Conservation (phyloP, 441 rosid genomes). For the Macaranga tanarius region DNA sequence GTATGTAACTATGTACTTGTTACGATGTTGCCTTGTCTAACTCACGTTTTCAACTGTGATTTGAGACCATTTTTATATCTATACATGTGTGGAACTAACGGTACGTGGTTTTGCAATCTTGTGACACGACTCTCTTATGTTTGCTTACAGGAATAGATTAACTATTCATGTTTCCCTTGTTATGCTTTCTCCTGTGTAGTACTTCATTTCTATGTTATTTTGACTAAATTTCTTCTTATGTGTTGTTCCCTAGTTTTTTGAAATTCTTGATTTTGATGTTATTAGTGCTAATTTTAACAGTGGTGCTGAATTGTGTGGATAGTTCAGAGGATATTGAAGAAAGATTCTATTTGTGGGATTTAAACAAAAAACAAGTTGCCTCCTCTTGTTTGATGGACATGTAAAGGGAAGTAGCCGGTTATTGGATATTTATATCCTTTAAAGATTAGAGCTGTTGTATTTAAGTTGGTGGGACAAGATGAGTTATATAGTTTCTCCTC, state of each 20-base stretch:
- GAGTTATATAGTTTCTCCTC: conserved; percentile 38
- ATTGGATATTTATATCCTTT: not conserved
- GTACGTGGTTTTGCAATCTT: conserved; percentile 5
- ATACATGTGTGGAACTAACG: not conserved
- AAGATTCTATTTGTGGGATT: not conserved
- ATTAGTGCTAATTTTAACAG: conserved; percentile 20
- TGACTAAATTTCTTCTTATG: not conserved
- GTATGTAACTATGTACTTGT: not conserved
- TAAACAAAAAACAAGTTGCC: not conserved
- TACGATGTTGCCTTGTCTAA: not conserved
- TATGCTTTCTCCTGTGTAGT: not conserved
- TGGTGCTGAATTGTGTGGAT: not conserved
- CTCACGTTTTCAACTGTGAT: conserved; percentile 3
- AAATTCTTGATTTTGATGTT: conserved; percentile 4
- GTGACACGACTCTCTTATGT: not conserved
- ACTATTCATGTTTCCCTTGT: not conserved
- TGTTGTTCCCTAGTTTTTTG: not conserved
- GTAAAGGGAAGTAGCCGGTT: conserved; percentile 12
- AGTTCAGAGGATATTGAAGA: conserved; percentile 16
- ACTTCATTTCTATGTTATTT: not conserved
- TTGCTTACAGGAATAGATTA: not conserved
- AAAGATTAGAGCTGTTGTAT: conserved; percentile 6
- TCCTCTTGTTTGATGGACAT: conserved; percentile 10
- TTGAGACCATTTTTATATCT: not conserved
- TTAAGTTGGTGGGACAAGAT: conserved; percentile 34